Base-by-base conservation (phyloP, 2,329 filamentous ascomycete genomes). In the Emmonsia crescens region DNA sequence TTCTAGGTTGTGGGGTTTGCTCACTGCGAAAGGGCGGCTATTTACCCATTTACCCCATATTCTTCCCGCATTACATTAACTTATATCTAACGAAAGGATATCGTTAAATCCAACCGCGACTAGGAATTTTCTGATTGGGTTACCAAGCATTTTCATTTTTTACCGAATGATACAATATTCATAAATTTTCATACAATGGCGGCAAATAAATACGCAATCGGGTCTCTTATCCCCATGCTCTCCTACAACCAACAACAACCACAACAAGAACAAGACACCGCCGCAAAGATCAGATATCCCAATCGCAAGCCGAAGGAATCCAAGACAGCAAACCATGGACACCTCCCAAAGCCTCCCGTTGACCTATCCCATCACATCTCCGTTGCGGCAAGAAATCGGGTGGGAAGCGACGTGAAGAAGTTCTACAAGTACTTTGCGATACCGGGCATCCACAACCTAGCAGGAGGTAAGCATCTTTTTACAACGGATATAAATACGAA, bases 371-470 rank as follows among this genome's bases (percentile, higher is more conserved):
- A 96, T 72, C 87, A 92, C 71, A 87, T 86, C 67, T 92, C 89
- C 0, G 79, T 84, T 62, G 80, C 85, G 52, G 88, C 90, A 56
- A 86, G 82, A 69, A 81, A 83, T 55, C 82, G 90, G 9, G 68
- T 78, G 6, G 78, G 83, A 6, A 94, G 86, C 70, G 78, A 78
- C 51, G 82, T 96, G 73, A 96, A 96, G 78, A 71, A 81, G 44
- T 90, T 92, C 74, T 96, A 96, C 80, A 91, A 90, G 75, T 96
- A 89, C 76, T 94, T 94, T 68, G 65, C 68, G 12, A 84, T 85
- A 59, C 83, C 84, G 0, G 82, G 82, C 42, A 84, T 86, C 66
- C 82, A 79, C 19, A 85, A 86, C 68, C 72, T 86, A 44, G 83
- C 84, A 12, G 83, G 83, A 69, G 83, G 83, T 82, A 72, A 56